Evolutionary conservation across 768 basidiomycete species (phyloP), one percentile per base, ranked within the genome.

Genomic region (Pulveroboletus ravenelii): DNA sequence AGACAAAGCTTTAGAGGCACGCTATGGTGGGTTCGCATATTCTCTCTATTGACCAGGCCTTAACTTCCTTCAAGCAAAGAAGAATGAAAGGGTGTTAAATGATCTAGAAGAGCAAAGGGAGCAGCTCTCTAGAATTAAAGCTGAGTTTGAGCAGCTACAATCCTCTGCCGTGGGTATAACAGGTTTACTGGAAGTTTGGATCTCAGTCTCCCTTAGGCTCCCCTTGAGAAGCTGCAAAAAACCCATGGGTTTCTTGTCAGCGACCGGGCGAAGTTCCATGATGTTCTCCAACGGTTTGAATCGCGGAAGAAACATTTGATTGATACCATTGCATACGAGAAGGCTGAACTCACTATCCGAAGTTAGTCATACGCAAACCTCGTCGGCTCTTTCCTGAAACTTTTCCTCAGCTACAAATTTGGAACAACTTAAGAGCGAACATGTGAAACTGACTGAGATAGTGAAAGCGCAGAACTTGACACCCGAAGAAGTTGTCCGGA

Each of bases 401-500:
- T 14, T 47, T 51, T 50, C 62, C 50, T 50, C 62, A 92, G 89
- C 72, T 38, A 66, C 74, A 36, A 78, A 83, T 48, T 71, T 92
- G 34, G 80, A 84, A 37, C 75, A 79, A 41, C 74, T 89, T 31
- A 79, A 79, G 54, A 65, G 68, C 25, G 89, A 93, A 59, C 79
- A 87, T 55, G 74, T 74, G 23, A 78, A 76, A 48, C 74, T 93
- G 23, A 70, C 73, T 9, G 75, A 78, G 1, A 78, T 85, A 3
- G 89, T 98, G 27, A 85, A 84, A 60, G 80, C 74, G 30, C 96
- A 99, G 67, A 94, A 96, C 62, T 77, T 99, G 39, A 81, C 89
- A 2, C 87, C 89, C 0, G 91, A 94, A 66, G 94, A 99, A 68
- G 92, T 96, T 37, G 70, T 80, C 47, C 84, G 84, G 34, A 94